Base-by-base conservation (phyloP, 441 rosid genomes). In the Pelargonium myrrhifolium region DNA sequence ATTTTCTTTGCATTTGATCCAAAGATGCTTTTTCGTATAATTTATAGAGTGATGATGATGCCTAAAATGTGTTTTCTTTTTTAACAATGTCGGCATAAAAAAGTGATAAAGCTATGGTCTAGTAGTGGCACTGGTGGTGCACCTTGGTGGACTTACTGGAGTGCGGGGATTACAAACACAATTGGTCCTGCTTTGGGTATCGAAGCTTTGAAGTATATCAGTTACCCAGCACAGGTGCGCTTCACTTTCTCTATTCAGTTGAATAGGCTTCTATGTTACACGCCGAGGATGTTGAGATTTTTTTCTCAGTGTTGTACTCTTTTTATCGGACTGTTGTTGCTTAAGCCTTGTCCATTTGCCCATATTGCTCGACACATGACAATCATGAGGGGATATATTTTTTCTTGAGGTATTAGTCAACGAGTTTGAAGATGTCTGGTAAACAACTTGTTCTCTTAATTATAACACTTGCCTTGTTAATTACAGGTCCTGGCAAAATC, bases 171-270 rank as follows among this genome's bases (percentile, higher is more conserved):
- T 74, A 93, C 97, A 2, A 93, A 93, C 70, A 89, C 99, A 0
- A 91, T 91, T 77, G 99, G 99, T 63, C 99, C 97, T 0, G 93
- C 99, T 66, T 87, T 93, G 96, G 99, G 97, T n/a, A 93, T 93
- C 70, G 97, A 93, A 75, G 99, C 99, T 24, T 74, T 92, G 45
- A 93, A 93, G 81, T 93, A 91, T 73, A 93, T 87, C 42, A 93
- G 99, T 72, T 93, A 91, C 75, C 99, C 99, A 6, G 97, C 99
- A 65, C 99, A 93, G 97, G 97, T 75, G 77, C 61, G 81, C 69
- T 45, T 62, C 63, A 31, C 9, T 11, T 49, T 65, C 21, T 67
- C 9, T 31, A 1, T 22, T 4, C 14, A 51, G 15, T 8, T 51
- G 6, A 14, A 51, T 18, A 17, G 3, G 15, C 4, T 56, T 56